These are phyloP conservation scores for Emmonsiellopsis sp. DNA, from an alignment of 2,329 filamentous ascomycete genomes.

Conservation along the genomic window DNA sequence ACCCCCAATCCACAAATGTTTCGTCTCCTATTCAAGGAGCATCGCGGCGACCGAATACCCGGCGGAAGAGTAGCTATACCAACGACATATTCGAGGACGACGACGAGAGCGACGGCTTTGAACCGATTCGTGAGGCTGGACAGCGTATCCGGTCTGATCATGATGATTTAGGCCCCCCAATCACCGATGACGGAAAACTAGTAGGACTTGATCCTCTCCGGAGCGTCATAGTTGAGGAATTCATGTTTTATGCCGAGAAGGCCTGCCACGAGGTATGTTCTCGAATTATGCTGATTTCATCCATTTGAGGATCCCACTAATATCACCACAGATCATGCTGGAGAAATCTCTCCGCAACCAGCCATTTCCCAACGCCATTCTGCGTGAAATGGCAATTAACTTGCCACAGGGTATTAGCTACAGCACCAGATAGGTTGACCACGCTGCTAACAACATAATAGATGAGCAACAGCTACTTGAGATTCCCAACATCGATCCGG, in stretches of 20 bases:
- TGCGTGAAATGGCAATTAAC: slow-evolving; percentile 40
- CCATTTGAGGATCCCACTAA: slow-evolving; percentile 3
- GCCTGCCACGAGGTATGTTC: slow-evolving; percentile 31
- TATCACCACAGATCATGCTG: slow-evolving; percentile 29
- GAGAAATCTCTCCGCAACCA: slow-evolving; percentile 34
- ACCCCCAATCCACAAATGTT: slow-evolving; percentile 56
- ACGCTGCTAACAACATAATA: slow-evolving; percentile 14
- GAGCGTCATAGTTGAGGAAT: slow-evolving; percentile 38
- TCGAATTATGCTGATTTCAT: background rate
- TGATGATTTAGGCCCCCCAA: slow-evolving; percentile 34
- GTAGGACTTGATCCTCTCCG: slow-evolving; percentile 34
- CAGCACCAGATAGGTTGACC: background rate
- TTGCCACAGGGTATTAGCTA: slow-evolving; percentile 32
- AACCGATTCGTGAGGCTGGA: slow-evolving; percentile 28
- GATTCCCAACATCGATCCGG: slow-evolving; percentile 34
- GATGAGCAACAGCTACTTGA: slow-evolving; percentile 29
- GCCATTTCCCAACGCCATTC: slow-evolving; percentile 36
- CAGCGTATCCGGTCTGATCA: slow-evolving; percentile 18
- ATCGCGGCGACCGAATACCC: slow-evolving; percentile 25
- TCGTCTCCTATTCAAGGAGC: slow-evolving; percentile 52
- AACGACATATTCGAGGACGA: slow-evolving; percentile 21
- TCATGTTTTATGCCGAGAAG: slow-evolving; percentile 35
- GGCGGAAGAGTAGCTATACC: slow-evolving; percentile 14
- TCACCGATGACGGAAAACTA: slow-evolving; percentile 34
- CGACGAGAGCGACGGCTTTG: slow-evolving; percentile 35